Conservation (phyloP, 768 basidiomycete species). For the Pholiota microspora region DNA sequence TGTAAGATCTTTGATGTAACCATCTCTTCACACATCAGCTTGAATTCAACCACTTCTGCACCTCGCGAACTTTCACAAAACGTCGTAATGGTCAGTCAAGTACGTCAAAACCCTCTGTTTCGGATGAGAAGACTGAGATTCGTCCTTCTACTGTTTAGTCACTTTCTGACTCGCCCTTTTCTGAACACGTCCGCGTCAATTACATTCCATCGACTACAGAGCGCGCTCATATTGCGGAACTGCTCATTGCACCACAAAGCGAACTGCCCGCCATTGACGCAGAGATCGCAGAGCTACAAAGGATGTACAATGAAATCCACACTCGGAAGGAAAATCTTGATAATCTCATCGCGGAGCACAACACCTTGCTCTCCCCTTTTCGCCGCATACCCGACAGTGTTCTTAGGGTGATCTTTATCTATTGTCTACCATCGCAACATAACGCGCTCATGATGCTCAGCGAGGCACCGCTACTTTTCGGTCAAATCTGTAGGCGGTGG, state of each 20-base stretch:
- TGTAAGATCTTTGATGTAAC: too few relatives aligned
- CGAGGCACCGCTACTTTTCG: neutral
- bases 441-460: neutral
- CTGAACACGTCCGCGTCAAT: neutral
- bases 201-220: neutral
- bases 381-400: neutral
- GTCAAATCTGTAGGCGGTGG: neutral
- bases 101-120: too few relatives aligned
- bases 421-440: neutral
- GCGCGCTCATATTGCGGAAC: neutral
- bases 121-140: too few relatives aligned
- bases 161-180: neutral
- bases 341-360: neutral
- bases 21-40: too few relatives aligned
- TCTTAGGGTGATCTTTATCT: neutral
- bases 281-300: neutral
- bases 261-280: neutral
- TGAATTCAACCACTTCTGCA: too few relatives aligned
- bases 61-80: too few relatives aligned
- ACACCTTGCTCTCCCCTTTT: neutral
- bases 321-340: neutral
- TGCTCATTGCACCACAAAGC: neutral
- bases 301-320: neutral
- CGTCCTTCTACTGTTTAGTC: neutral
- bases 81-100: too few relatives aligned